A percentile compares a stretch with the other conserved stretches of the same genome.
These are phyloP conservation scores for Pinus taeda DNA, from an alignment of 75 land plant species.

Conservation along the genomic window DNA sequence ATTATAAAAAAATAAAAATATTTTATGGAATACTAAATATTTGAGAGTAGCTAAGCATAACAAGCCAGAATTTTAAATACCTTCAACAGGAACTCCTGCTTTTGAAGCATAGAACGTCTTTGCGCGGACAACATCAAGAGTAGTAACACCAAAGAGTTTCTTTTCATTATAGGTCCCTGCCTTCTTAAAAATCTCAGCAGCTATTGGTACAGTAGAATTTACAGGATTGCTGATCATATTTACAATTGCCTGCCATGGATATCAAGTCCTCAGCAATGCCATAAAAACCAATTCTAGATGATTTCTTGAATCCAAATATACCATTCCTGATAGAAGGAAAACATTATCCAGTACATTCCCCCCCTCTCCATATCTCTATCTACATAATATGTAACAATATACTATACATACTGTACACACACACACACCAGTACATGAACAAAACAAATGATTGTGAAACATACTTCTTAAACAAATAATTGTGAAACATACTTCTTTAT, in stretches of 20 bases:
- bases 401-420: too few species aligned
- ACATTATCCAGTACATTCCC: too few species aligned
- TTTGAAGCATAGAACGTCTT: conserved; percentile 93
- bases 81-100: not conserved
- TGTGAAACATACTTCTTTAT: too few species aligned
- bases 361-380: too few species aligned
- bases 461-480: too few species aligned
- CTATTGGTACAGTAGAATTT: conserved; percentile 98
- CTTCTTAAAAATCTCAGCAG: conserved; percentile 94
- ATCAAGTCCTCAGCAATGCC: not conserved
- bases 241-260: conserved; percentile 65
- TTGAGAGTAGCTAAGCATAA: not conserved
- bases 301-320: too few species aligned
- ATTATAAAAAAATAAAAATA: not conserved
- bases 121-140: conserved; percentile 95
- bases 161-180: conserved; percentile 81
- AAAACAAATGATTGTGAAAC: too few species aligned
- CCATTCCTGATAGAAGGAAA: too few species aligned
- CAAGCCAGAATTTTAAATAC: not conserved
- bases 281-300: too few species aligned
- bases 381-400: too few species aligned
- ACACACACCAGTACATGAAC: too few species aligned
- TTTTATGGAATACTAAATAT: not conserved
- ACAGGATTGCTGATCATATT: conserved; percentile 99
- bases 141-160: conserved; percentile 96